These are phyloP conservation scores for Chlamydomonas schloesseri DNA, from an alignment of 139 green algal genomes.

Conservation along the genomic window DNA sequence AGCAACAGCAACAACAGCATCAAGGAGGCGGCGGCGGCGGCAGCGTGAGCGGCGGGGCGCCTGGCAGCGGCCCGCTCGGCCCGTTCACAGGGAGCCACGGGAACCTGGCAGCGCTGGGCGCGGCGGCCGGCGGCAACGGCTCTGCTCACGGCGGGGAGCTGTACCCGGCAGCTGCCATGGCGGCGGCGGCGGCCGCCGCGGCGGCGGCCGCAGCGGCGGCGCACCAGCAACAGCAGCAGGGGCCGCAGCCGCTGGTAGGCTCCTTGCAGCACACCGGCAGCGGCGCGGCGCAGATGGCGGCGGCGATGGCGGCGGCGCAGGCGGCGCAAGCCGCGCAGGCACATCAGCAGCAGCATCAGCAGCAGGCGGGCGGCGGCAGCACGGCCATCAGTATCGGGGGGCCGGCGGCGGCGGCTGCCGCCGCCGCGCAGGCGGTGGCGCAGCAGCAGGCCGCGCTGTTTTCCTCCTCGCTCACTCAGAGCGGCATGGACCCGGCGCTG, in stretches of 20 bases:
- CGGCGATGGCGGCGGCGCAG: not conserved
- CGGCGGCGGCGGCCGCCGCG: constrained; percentile 9
- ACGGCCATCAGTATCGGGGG: not conserved
- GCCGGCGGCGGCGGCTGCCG: constrained; percentile 14
- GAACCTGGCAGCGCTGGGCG: no score
- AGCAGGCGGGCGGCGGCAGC: constrained; percentile 5
- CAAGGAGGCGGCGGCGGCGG: not conserved
- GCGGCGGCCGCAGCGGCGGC: not conserved
- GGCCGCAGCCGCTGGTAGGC: constrained; percentile 1
- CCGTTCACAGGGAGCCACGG: no score
- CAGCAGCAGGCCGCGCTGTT: not conserved
- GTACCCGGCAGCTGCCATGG: not conserved
- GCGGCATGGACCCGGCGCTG: not conserved
- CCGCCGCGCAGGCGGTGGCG: not conserved
- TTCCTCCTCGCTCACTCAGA: not conserved
- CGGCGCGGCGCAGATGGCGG: not conserved
- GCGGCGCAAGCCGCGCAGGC: not conserved
- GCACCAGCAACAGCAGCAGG: constrained; percentile 12
- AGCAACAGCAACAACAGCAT: constrained; percentile 26
- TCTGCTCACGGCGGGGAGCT: constrained; percentile 10
- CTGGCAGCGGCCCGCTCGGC: no score
- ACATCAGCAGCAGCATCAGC: not conserved
- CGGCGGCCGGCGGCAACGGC: constrained; percentile 13
- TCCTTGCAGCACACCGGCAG: not conserved
- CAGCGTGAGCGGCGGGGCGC: no score